A percentile compares a stretch with the other conserved stretches of the same genome.
Evolutionary conservation across 805 yeast genomes (phyloP).

Genomic region (Candida qinlingensis): DNA sequence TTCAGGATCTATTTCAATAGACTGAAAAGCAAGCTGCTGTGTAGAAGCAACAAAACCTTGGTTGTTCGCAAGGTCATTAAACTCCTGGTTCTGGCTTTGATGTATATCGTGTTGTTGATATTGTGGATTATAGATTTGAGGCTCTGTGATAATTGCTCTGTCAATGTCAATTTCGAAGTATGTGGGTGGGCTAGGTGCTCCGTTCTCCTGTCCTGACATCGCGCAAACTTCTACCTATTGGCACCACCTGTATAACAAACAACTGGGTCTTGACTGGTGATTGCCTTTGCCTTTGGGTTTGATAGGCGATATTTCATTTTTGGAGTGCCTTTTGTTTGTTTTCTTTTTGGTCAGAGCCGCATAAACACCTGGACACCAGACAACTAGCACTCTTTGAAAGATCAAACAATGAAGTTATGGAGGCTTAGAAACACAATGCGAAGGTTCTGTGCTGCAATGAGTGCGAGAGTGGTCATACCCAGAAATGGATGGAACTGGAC

Average conservation of each 20-base stretch:
- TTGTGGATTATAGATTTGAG: conserved; percentile 2
- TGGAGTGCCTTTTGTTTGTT: background rate
- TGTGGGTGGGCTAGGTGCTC: background rate
- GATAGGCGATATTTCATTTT: background rate
- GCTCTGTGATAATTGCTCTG: conserved; percentile 13
- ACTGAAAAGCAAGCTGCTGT: conserved; percentile 1
- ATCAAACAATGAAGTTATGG: no score
- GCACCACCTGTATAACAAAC: no score
- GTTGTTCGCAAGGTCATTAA: background rate
- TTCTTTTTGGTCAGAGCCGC: conserved; percentile 2
- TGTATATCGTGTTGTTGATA: conserved; percentile 1
- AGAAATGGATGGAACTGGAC: background rate
- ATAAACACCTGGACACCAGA: conserved; percentile 5
- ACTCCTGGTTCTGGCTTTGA: background rate
- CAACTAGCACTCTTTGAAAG: no score
- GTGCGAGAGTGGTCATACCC: background rate
- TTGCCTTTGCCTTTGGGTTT: no score
- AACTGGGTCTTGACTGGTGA: no score
- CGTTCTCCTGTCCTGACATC: background rate
- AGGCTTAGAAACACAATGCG: no score
- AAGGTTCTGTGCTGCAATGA: background rate
- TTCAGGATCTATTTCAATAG: conserved; percentile 18
- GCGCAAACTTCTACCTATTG: no score
- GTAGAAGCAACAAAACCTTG: background rate
- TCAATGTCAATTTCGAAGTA: conserved; percentile 18